phyloP scores from a whole-genome alignment of 176 grass and related monocot species.

The Ensete glaucum region DNA sequence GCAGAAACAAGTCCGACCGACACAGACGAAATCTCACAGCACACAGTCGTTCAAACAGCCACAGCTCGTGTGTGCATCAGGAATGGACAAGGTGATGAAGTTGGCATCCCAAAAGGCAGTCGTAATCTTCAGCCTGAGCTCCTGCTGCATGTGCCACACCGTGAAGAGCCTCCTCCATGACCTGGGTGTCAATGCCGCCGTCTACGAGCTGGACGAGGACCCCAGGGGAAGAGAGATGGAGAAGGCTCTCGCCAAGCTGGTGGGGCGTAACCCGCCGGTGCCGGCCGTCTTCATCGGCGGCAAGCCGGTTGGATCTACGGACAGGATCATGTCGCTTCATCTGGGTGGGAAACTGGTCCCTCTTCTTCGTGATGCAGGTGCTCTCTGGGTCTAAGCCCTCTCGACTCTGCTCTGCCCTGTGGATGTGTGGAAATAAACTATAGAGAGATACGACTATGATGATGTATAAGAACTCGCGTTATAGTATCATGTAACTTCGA shows the following conservation, averaged over 20 bases:
- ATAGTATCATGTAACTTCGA: neutral
- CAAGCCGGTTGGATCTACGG: conserved; percentile 32
- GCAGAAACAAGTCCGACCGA: neutral
- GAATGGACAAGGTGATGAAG: conserved; percentile 48
- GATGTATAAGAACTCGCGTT: neutral
- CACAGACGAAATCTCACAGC: neutral
- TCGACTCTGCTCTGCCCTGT: neutral
- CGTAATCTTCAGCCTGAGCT: conserved; percentile 74
- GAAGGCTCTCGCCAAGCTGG: conserved; percentile 24
- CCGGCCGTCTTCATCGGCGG: conserved; percentile 53
- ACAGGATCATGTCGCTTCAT: conserved; percentile 42
- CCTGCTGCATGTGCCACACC: conserved; percentile 83
- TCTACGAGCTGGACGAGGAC: conserved; percentile 42
- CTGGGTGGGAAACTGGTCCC: conserved; percentile 39
- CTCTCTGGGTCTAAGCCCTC: conserved; percentile 28
- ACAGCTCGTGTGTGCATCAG: neutral
- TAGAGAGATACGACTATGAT: neutral
- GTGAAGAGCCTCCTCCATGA: conserved; percentile 36
- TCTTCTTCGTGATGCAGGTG: conserved; percentile 40
- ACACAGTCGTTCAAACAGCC: neutral
- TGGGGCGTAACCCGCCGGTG: conserved; percentile 19
- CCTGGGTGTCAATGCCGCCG: conserved; percentile 34
- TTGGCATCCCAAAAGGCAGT: conserved; percentile 56
- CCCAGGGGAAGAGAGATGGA: conserved; percentile 27
- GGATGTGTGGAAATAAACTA: neutral